Base-by-base conservation (phyloP, 208 protist species). In the Trichomonas gallinae region DNA sequence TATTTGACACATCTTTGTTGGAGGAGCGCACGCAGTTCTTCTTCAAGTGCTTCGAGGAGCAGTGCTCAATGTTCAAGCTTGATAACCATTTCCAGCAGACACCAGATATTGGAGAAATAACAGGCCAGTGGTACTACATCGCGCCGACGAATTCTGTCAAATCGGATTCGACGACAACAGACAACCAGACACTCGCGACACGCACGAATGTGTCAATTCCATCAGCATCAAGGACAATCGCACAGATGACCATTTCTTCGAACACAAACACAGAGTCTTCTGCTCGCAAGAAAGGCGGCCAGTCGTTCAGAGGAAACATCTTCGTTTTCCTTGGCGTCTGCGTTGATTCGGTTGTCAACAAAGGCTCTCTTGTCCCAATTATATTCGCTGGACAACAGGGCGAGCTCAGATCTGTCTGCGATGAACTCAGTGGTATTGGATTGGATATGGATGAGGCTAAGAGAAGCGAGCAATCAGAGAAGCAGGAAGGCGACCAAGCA, bases 41-140 rank as follows among this genome's bases (percentile, higher is more conserved):
- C 44, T 93, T 51, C n/a, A 93, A 51, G 31, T 93, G 87, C 31
- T 93, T 93, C 36, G 87, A 93, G 46, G 87, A 93, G 31, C 87
- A 51, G 9, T 93, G 87, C 31, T 9, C 40, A 2, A 34, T 42
- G 46, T 93, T 93, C n/a, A 93, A 93, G 17, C 40, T 89, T 4
- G 83, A 89, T 42, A 46, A 34, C 3, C 58, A 72, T 26, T 72
- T 72, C 58, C n/a, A 34, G n/a, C 2, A 0, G 10, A 3, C 0
- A 6, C 34, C 34, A 34, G 81, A 85, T 15, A 10, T 11, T 23
- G 87, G 87, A 3, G 40, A 93, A 17, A 51, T 93, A 38, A 31
- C 36, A 38, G 87, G 87, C 4, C 87, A 93, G 31, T 93, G 87
- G 87, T 93, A 51, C 38, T 26, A 51, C n/a, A 40, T 93, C 45